A percentile compares a stretch with the other conserved stretches of the same genome.
Evolutionary conservation across 495 filamentous ascomycete species (phyloP).

Genomic region (Echria macrotheca): DNA sequence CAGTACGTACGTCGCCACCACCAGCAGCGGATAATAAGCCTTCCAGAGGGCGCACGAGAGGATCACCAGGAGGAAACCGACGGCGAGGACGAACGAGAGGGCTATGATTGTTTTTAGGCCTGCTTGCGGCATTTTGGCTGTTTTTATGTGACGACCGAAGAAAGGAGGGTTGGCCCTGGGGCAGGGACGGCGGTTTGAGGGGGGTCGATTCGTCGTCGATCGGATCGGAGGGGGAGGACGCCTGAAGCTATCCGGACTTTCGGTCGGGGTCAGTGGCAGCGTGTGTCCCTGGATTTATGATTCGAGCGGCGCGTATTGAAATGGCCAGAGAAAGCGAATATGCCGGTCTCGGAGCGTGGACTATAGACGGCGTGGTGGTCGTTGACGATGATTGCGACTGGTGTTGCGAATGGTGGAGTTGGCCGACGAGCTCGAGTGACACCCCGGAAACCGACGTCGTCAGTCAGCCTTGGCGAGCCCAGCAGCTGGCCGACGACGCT

Average conservation of each 20-base stretch:
- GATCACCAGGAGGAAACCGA: slow-evolving; percentile 98
- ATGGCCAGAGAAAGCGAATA: no score
- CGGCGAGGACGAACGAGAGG: slow-evolving; percentile 96
- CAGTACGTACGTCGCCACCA: slow-evolving; percentile 90
- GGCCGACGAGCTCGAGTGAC: no score
- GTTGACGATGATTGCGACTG: slow-evolving; percentile 6
- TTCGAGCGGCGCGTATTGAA: no score
- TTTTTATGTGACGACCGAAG: neutral
- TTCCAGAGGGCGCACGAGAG: slow-evolving; percentile 92
- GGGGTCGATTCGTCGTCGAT: neutral
- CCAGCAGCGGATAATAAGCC: slow-evolving; percentile 87
- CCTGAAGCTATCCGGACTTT: no score
- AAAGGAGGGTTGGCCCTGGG: neutral
- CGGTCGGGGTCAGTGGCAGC: no score
- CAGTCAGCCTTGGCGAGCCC: no score
- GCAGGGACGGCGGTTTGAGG: slow-evolving; percentile 1
- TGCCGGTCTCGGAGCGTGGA: no score
- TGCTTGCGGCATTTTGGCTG: slow-evolving; percentile 64
- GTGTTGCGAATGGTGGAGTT: slow-evolving; percentile 14
- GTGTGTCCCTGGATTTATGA: no score
- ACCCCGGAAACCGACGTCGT: slow-evolving; percentile 12
- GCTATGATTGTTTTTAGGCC: slow-evolving; percentile 98
- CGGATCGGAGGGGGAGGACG: no score
- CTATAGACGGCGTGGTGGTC: no score
- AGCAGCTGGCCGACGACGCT: no score